Percentiles rank a stretch among this genome's conserved stretches.
These are phyloP conservation scores for Aphanomyces astaci DNA, from an alignment of 352 stramenopile species.

Conservation along the genomic window DNA sequence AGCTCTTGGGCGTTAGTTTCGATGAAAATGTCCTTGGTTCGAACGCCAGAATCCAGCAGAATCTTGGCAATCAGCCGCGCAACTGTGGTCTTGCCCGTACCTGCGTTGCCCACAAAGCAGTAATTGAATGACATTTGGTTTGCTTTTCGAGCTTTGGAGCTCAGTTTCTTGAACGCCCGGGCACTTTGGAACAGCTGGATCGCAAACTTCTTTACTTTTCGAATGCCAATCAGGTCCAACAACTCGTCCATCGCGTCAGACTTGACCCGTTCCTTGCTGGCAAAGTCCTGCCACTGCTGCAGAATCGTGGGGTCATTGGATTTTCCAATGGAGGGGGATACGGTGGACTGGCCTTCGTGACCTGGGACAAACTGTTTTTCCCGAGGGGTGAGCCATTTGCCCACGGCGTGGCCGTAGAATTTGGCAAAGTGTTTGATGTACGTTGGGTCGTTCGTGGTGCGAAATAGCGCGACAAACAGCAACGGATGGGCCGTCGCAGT, in stretches of 20 bases:
- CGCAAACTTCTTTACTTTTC: conserved; percentile 67
- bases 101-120: conserved; percentile 66
- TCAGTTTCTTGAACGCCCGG: conserved; percentile 49
- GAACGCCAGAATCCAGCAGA: conserved; percentile 64
- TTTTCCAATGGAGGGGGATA: not conserved
- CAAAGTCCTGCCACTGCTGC: conserved; percentile 58
- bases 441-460: conserved; percentile 32
- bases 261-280: conserved; percentile 34
- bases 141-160: conserved; percentile 48
- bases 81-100: conserved; percentile 74
- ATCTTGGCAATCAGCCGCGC: conserved; percentile 74
- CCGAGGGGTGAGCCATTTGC: conserved; percentile 32
- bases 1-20: conserved; percentile 53
- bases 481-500: conserved; percentile 51
- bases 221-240: conserved; percentile 73
- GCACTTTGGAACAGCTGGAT: conserved; percentile 69
- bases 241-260: conserved; percentile 78
- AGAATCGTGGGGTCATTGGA: conserved; percentile 16
- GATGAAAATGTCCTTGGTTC: conserved; percentile 30
- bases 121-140: conserved; percentile 65
- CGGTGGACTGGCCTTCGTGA: not conserved
- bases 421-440: conserved; percentile 42
- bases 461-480: conserved; percentile 44
- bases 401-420: conserved; percentile 44
- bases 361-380: conserved; percentile 28